Conservation (phyloP, 345 rosid species). For the Brassica carinata region DNA sequence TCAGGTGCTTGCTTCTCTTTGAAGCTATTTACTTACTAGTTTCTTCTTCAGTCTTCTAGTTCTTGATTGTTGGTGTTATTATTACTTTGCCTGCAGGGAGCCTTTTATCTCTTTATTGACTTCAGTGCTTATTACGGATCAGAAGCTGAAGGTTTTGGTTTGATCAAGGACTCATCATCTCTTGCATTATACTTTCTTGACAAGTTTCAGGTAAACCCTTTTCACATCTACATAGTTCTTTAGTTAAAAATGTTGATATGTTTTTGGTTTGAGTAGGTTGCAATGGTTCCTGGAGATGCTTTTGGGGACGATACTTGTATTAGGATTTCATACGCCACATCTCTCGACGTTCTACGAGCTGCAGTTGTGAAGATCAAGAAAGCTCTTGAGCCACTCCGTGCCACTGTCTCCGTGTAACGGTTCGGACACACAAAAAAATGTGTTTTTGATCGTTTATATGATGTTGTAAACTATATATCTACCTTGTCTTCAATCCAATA, state of each 20-base stretch:
- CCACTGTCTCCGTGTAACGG: conserved; percentile 54
- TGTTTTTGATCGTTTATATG: background rate
- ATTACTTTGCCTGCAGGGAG: conserved; percentile 65
- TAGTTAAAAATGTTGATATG: background rate
- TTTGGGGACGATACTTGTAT: conserved; percentile 93
- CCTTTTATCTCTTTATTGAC: conserved; percentile 87
- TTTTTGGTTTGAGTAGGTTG: conserved; percentile 57
- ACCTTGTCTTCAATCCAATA: conserved; percentile 1
- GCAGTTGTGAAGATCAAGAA: conserved; percentile 84
- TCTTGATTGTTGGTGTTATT: conserved; percentile 3
- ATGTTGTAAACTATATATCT: conserved; percentile 18
- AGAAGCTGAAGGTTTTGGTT: conserved; percentile 78
- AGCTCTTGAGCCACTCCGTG: conserved; percentile 60
- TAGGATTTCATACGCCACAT: conserved; percentile 88
- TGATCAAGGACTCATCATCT: conserved; percentile 62
- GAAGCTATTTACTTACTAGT: background rate
- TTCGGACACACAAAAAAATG: background rate
- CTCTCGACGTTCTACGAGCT: conserved; percentile 66
- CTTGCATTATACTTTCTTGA: conserved; percentile 66
- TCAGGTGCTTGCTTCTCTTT: conserved; percentile 54
- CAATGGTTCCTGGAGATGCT: conserved; percentile 94
- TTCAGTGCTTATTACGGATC: conserved; percentile 82
- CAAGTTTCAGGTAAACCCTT: conserved; percentile 41
- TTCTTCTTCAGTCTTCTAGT: background rate
- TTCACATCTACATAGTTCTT: background rate